phyloP scores from a whole-genome alignment of 1,284 basidiomycete species.

The Cutaneotrichosporon sp. region DNA sequence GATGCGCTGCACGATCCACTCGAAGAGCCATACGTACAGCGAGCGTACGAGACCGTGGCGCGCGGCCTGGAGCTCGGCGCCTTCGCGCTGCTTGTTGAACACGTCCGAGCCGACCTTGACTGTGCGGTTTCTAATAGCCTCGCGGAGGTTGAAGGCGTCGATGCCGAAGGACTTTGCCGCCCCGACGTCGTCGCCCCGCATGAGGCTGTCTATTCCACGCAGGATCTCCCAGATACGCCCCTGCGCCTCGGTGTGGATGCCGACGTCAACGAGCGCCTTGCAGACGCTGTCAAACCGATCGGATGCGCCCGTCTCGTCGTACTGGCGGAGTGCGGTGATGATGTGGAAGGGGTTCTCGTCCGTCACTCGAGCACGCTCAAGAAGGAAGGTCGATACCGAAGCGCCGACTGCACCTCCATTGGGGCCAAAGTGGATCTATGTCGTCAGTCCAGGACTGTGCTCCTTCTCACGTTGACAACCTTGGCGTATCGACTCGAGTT shows the following conservation, averaged over 20 bases:
- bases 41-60: conserved; percentile 25
- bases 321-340: conserved; percentile 19
- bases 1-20: conserved; percentile 24
- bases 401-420: conserved; percentile 18
- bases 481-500: conserved; percentile 29
- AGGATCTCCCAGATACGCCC: conserved; percentile 22
- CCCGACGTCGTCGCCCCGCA: conserved; percentile 14
- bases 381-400: conserved; percentile 26
- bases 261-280: conserved; percentile 16
- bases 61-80: conserved; percentile 22
- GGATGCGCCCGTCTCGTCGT: conserved; percentile 13
- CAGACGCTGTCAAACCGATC: conserved; percentile 17
- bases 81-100: conserved; percentile 20
- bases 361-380: conserved; percentile 27
- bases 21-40: conserved; percentile 24
- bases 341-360: conserved; percentile 25
- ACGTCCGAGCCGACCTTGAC: conserved; percentile 22
- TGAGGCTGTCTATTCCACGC: conserved; percentile 22
- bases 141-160: conserved; percentile 16
- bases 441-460: background rate
- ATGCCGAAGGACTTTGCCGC: conserved; percentile 18
- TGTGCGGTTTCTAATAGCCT: conserved; percentile 20
- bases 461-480: conserved; percentile 22
- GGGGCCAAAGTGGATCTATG: conserved; percentile 21
- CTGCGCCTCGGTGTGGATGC: conserved; percentile 18